Evolutionary conservation across 2,329 filamentous ascomycete genomes (phyloP).

Genomic region (Pezicula neosporulosa): DNA sequence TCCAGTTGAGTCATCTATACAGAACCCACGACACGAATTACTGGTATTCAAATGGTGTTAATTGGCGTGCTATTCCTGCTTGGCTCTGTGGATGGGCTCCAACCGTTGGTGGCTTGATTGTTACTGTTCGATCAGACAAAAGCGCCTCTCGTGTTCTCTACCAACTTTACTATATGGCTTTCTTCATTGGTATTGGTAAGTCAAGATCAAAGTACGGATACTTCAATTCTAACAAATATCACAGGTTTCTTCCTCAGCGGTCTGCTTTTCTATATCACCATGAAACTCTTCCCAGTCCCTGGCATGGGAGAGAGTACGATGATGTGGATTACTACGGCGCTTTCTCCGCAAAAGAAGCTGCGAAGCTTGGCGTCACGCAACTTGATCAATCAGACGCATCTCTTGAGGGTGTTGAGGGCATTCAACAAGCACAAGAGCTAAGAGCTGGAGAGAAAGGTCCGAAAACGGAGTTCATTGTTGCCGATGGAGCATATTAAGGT

Average conservation of each 20-base stretch:
- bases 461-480: conserved; percentile 7
- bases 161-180: conserved; percentile 45
- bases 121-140: conserved; percentile 3
- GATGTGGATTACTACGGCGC: conserved; percentile 40
- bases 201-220: conserved; percentile 5
- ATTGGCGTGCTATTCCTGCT: conserved; percentile 37
- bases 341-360: conserved; percentile 39
- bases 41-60: conserved; percentile 38
- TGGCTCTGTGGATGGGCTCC: conserved; percentile 31
- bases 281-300: conserved; percentile 34
- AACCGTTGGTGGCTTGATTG: conserved; percentile 6
- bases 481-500: conserved; percentile 5
- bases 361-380: conserved; percentile 27
- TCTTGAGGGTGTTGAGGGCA: conserved; percentile 2
- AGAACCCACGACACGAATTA: conserved; percentile 33
- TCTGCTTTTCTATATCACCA: conserved; percentile 20
- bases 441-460: conserved; percentile 5
- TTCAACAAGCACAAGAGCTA: background rate
- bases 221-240: conserved; percentile 2
- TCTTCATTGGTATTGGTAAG: conserved; percentile 39
- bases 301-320: conserved; percentile 40
- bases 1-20: conserved; percentile 42
- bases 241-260: conserved; percentile 37
- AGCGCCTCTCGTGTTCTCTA: conserved; percentile 32
- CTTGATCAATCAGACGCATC: background rate